Percentiles rank a stretch among this genome's conserved stretches.
phyloP scores from a whole-genome alignment of 108 stramenopile genomes.

The Aurantiochytrium sp. region DNA sequence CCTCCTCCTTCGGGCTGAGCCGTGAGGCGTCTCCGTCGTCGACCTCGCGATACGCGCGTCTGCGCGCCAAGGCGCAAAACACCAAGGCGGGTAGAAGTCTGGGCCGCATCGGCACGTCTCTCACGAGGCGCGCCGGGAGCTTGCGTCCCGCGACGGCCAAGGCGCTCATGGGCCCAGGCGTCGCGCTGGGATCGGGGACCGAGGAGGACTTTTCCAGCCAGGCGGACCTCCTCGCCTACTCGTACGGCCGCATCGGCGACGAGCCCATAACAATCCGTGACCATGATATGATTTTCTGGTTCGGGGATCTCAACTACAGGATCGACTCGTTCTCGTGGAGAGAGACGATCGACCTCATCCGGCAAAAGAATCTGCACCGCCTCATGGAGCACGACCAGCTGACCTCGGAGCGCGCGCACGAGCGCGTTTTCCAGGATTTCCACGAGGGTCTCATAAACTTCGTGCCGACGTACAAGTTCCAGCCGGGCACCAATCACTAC shows the following conservation, averaged over 20 bases:
- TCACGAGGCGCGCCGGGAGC: neutral
- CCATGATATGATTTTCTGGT: neutral
- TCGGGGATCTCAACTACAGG: neutral
- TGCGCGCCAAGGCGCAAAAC: neutral
- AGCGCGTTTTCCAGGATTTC: slow-evolving; percentile 5
- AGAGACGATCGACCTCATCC: neutral
- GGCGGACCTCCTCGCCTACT: neutral
- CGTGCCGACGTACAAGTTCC: neutral
- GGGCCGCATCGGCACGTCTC: neutral
- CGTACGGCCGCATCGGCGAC: neutral
- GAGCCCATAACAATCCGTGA: neutral
- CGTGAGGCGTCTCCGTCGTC: too few relatives aligned
- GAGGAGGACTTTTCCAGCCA: neutral
- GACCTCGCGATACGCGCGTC: too few relatives aligned
- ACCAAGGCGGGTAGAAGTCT: neutral
- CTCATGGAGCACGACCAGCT: slow-evolving; percentile 25
- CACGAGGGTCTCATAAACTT: slow-evolving; percentile 11
- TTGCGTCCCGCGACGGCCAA: neutral
- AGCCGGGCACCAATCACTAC: neutral
- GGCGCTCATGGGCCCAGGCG: too few relatives aligned
- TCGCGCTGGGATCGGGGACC: too few relatives aligned
- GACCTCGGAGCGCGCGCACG: neutral
- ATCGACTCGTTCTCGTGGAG: slow-evolving; percentile 23
- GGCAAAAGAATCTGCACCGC: neutral
- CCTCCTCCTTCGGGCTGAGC: too few relatives aligned